Evolutionary conservation across 2,329 filamentous ascomycete species (phyloP).

Genomic region (Fusarium begoniae): DNA sequence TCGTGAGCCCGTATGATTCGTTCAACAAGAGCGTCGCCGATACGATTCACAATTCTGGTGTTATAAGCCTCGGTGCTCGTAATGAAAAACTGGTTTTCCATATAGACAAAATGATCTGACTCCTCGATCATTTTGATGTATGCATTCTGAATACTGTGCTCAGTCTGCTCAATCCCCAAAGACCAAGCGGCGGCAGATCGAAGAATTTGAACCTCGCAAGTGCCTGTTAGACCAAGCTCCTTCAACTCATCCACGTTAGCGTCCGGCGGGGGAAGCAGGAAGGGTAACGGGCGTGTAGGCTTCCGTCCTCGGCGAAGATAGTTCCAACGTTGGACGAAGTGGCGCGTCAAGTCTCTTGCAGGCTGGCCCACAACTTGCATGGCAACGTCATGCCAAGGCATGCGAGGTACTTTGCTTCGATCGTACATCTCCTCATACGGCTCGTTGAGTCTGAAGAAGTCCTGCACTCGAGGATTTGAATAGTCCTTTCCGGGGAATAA

Average conservation of each 20-base stretch:
- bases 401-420: constrained; percentile 84
- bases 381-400: constrained; percentile 98
- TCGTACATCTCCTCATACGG: constrained; percentile 99
- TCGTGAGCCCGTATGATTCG: constrained; percentile 86
- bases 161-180: constrained; percentile 84
- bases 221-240: constrained; percentile 86
- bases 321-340: constrained; percentile 98
- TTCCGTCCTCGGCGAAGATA: constrained; percentile 93
- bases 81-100: constrained; percentile 99
- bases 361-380: constrained; percentile 99
- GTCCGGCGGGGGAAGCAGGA: constrained; percentile 91
- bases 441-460: constrained; percentile 92
- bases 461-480: constrained; percentile 93
- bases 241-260: constrained; percentile 88
- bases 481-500: constrained; percentile 98
- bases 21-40: constrained; percentile 93
- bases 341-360: constrained; percentile 89
- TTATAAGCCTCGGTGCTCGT: constrained; percentile 90
- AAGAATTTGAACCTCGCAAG: constrained; percentile 95
- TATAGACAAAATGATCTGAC: constrained; percentile 97
- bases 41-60: constrained; percentile 88
- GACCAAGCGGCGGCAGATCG: constrained; percentile 94
- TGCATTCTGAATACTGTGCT: constrained; percentile 95
- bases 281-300: constrained; percentile 91
- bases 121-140: constrained; percentile 95